A percentile compares a stretch with the other conserved stretches of the same genome.
Conservation (phyloP, 441 rosid genomes). For the Erodium moschatum region DNA sequence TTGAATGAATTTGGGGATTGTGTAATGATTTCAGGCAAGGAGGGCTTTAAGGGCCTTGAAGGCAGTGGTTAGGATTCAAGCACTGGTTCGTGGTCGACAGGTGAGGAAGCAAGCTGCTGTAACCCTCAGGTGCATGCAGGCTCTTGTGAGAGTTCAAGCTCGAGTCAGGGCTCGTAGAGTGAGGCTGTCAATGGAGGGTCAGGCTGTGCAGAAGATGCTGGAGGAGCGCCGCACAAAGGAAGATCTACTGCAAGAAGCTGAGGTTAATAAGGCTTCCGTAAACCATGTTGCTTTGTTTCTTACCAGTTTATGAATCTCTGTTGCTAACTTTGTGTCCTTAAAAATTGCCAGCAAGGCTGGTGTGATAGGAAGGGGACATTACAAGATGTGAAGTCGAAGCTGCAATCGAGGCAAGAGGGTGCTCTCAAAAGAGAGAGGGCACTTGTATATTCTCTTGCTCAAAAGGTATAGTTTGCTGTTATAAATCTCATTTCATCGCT, state of each 20-base stretch:
- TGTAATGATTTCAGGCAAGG: conserved; percentile 46
- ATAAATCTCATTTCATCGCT: too few relatives aligned
- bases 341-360: conserved; percentile 50
- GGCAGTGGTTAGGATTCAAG: conserved; percentile 92
- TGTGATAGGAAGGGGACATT: conserved; percentile 5
- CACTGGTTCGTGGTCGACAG: conserved; percentile 86
- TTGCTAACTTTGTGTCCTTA: background rate
- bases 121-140: conserved; percentile 91
- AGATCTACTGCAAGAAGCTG: conserved; percentile 69
- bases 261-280: conserved; percentile 31
- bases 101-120: conserved; percentile 96
- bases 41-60: conserved; percentile 82
- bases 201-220: conserved; percentile 64
- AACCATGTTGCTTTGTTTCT: background rate
- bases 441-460: conserved; percentile 5
- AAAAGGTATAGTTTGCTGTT: background rate
- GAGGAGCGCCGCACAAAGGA: conserved; percentile 53
- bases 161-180: conserved; percentile 85
- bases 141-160: conserved; percentile 88
- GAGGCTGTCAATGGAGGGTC: conserved; percentile 76
- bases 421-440: conserved; percentile 4
- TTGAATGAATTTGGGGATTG: background rate
- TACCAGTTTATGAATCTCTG: background rate
- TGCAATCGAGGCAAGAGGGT: conserved; percentile 5
- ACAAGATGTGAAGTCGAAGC: conserved; percentile 1